Conservation (phyloP, 2,329 filamentous ascomycete genomes). For the Truncatella angustata region DNA sequence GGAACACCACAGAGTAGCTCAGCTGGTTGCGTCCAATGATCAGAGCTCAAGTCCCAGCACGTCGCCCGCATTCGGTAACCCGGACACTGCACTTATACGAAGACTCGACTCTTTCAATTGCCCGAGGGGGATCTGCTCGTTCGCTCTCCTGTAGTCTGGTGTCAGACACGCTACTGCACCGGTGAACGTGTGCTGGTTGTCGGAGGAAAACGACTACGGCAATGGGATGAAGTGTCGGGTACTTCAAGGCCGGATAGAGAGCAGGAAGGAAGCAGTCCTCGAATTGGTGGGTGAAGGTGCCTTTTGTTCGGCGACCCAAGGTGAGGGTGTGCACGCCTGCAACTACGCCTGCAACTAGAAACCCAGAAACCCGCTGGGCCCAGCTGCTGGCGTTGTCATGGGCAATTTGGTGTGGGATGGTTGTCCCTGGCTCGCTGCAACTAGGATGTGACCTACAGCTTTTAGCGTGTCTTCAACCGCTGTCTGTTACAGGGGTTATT, state of each 20-base stretch:
- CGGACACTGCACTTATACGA: background rate
- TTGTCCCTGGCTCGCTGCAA: slow-evolving; percentile 4
- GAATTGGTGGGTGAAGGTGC: slow-evolving; percentile 11
- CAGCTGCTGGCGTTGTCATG: slow-evolving; percentile 13
- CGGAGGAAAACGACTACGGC: slow-evolving; percentile 11
- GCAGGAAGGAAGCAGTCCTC: slow-evolving; percentile 2
- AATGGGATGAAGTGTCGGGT: slow-evolving; percentile 9
- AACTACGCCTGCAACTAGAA: no score
- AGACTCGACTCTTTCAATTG: background rate
- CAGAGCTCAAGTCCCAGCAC: slow-evolving; percentile 3
- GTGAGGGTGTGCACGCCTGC: background rate
- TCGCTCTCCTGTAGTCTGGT: slow-evolving; percentile 4
- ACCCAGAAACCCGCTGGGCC: background rate
- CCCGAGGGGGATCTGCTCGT: background rate
- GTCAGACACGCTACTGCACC: slow-evolving; percentile 8
- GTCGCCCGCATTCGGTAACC: slow-evolving; percentile 5
- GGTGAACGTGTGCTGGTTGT: slow-evolving; percentile 8
- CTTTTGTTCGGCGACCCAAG: slow-evolving; percentile 14
- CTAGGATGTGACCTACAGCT: slow-evolving; percentile 8
- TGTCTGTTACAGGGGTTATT: slow-evolving; percentile 8
- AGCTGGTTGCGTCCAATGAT: slow-evolving; percentile 3
- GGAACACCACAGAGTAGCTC: slow-evolving; percentile 6
- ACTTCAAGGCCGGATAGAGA: slow-evolving; percentile 14
- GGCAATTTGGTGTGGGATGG: slow-evolving; percentile 15
- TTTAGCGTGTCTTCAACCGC: slow-evolving; percentile 15